Evolutionary conservation across 305 asterid genomes (phyloP).

Genomic region (Fraxinus sp.): DNA sequence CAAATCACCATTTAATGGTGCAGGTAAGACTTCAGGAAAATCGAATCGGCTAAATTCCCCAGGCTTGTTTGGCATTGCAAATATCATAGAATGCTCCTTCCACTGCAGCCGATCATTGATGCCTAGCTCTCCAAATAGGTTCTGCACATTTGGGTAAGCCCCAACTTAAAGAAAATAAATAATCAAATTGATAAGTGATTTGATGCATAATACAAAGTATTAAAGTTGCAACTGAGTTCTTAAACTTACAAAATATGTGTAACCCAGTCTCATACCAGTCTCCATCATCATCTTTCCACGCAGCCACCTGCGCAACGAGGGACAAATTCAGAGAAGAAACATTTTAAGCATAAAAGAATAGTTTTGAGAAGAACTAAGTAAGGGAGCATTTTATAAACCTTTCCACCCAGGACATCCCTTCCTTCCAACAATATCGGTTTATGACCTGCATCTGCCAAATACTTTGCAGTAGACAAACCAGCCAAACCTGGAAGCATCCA

Average conservation of each 20-base stretch:
- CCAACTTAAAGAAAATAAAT: slow-evolving; percentile 70
- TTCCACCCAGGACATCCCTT: slow-evolving; percentile 95
- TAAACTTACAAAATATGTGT: slow-evolving; percentile 90
- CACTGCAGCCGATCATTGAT: slow-evolving; percentile 84
- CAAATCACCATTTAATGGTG: slow-evolving; percentile 81
- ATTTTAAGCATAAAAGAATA: not conserved
- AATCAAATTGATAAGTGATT: slow-evolving; percentile 36
- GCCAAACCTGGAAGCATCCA: slow-evolving; percentile 69
- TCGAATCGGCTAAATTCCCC: slow-evolving; percentile 98
- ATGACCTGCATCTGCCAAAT: slow-evolving; percentile 98
- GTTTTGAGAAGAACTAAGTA: not conserved
- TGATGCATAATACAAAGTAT: slow-evolving; percentile 5
- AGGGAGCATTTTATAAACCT: slow-evolving; percentile 39
- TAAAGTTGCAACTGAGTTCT: not conserved
- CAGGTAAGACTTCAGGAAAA: slow-evolving; percentile 79
- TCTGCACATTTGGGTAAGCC: slow-evolving; percentile 98
- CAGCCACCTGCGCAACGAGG: slow-evolving; percentile 65
- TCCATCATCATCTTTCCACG: slow-evolving; percentile 96
- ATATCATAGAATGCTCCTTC: slow-evolving; percentile 79
- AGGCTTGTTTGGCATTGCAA: slow-evolving; percentile 97
- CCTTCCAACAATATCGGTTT: slow-evolving; percentile 90
- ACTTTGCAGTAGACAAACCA: slow-evolving; percentile 93
- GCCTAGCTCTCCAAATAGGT: slow-evolving; percentile 91
- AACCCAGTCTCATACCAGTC: slow-evolving; percentile 98
- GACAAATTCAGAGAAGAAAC: slow-evolving; percentile 22